Evolutionary conservation across 106 monocot species (phyloP), one percentile per base, ranked within the genome.

Genomic region (Agapanthus africanus): DNA sequence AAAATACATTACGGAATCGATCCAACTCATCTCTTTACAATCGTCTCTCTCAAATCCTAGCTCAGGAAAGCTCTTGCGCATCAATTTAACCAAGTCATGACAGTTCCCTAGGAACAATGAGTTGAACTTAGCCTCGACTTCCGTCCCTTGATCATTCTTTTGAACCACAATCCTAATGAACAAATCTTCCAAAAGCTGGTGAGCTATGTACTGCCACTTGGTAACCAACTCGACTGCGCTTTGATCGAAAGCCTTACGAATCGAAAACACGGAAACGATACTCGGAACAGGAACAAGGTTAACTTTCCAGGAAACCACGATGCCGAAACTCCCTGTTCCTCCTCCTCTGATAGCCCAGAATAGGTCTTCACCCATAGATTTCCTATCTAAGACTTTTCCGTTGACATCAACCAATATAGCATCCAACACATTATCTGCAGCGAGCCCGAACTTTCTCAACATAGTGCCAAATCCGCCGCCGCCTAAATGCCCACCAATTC

Each of bases 281-380:
- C 37, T 0, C 0, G 88, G 81, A 19, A 88, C 78, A 0, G 73
- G 63, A 39, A 73, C 33, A 34, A 88, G 84, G 14, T 26, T 71
- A 23, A 88, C 19, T 4, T 59, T 49, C 88, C 88, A 88, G 4
- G 88, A 71, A 60, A 71, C 73, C 49, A 88, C 36, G 4, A 75
- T 80, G 4, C 83, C 88, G 74, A 80, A 88, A 7, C 49, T 62
- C 5, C 78, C 83, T 9, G 78, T 75, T 35, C 88, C 88, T 25
- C 88, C 88, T 33, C 88, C 88, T 39, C 88, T 73, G 57, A 88
- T 76, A 0, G 84, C 88, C 88, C 88, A 88, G 63, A 88, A 88
- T 9, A 76, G 52, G 54, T 88, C 88, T 65, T 84, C 75, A 19
- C 78, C 81, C 84, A 88, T 84, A 0, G 67, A 33, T 6, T 47